phyloP scores from a whole-genome alignment of 208 protist genomes.

The Acanthamoeba culbertsoni region DNA sequence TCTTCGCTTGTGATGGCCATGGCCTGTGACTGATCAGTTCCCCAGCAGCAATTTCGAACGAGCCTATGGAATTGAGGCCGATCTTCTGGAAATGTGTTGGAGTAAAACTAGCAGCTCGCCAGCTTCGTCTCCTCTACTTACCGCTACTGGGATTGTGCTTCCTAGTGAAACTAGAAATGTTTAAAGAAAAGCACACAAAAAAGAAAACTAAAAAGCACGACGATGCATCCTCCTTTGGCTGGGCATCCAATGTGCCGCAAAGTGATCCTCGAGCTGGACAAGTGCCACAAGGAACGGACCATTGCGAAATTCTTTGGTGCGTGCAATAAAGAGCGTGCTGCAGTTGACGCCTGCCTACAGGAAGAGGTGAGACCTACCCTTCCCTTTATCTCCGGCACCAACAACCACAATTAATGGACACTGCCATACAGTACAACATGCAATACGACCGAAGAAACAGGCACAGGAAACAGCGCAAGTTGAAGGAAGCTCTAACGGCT shows the following conservation, averaged over 20 bases:
- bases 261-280: neutral
- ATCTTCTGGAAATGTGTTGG: no score
- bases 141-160: neutral
- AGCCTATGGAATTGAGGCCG: no score
- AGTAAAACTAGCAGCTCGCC: no score
- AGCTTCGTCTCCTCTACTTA: no score
- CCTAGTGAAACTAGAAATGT: no score
- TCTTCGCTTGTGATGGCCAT: constrained; percentile 88
- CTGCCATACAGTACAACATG: neutral
- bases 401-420: neutral
- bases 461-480: constrained; percentile 2
- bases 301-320: constrained; percentile 7
- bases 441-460: constrained; percentile 2
- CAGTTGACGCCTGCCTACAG: neutral
- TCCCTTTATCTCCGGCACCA: neutral
- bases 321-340: neutral
- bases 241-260: constrained; percentile 1
- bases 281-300: constrained; percentile 22
- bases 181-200: no score
- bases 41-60: neutral
- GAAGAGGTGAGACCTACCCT: neutral
- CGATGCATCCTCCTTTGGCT: constrained; percentile 1
- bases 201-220: no score
- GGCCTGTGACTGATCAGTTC: no score
- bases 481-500: neutral